These are phyloP conservation scores for Lactarius vividus DNA, from an alignment of 768 basidiomycete species.

Conservation along the genomic window DNA sequence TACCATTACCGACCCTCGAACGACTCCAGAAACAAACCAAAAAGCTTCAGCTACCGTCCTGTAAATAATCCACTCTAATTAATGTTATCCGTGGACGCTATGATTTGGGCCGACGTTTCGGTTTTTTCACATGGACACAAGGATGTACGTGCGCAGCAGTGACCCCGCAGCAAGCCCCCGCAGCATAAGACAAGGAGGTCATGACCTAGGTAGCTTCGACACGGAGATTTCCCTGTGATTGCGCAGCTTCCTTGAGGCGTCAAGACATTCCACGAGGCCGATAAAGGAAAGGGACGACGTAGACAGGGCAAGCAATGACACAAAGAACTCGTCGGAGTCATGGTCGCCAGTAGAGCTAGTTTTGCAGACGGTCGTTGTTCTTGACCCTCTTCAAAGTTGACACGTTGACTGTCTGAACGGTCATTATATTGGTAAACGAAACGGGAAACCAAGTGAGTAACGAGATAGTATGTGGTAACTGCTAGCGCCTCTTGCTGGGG, in stretches of 20 bases:
- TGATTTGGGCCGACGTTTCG: too few species aligned
- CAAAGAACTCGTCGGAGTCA: constrained; percentile 47
- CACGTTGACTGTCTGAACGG: constrained; percentile 32
- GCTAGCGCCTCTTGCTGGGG: too few species aligned
- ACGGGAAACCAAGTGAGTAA: not conserved
- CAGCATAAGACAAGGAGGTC: constrained; percentile 59
- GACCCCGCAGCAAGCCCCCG: constrained; percentile 38
- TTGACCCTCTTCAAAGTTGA: constrained; percentile 54
- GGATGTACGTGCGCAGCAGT: not conserved
- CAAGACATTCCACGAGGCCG: constrained; percentile 66
- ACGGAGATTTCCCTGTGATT: constrained; percentile 49
- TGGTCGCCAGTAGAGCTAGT: constrained; percentile 45
- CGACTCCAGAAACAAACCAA: too few species aligned
- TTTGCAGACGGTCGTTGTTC: constrained; percentile 71
- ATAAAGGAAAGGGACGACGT: not conserved
- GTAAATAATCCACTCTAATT: too few species aligned
- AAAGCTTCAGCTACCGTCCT: too few species aligned
- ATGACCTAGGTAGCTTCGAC: constrained; percentile 75
- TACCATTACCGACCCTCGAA: too few species aligned
- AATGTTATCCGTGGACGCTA: too few species aligned
- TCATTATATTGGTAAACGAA: constrained; percentile 29
- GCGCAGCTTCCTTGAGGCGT: constrained; percentile 38
- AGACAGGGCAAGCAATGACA: constrained; percentile 35
- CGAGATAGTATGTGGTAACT: too few species aligned
- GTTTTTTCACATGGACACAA: not conserved